phyloP scores from a whole-genome alignment of 163 green algal species.

The Coccomyxa subellipsoidea region DNA sequence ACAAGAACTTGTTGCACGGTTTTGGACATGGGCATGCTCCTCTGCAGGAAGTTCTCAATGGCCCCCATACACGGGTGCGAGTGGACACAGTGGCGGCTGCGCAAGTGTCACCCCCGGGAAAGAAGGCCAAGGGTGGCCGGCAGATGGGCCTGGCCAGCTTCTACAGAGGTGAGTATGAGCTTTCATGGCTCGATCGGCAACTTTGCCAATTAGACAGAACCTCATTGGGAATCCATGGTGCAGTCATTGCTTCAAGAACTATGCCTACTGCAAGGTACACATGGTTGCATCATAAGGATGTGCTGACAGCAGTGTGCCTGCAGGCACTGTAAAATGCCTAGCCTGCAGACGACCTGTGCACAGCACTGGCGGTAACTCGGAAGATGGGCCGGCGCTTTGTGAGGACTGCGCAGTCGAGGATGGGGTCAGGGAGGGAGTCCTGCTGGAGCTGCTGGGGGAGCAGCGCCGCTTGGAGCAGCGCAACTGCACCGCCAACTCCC shows the following conservation, averaged over 20 bases:
- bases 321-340: constrained; percentile 50
- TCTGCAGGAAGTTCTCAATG: constrained; percentile 42
- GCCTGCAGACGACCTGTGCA: constrained; percentile 40
- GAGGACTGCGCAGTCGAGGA: constrained; percentile 18
- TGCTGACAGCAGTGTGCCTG: background rate
- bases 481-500: background rate
- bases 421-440: background rate
- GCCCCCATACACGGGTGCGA: constrained; percentile 59
- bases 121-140: constrained; percentile 1
- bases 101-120: background rate
- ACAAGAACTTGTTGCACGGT: background rate
- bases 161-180: constrained; percentile 21
- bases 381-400: constrained; percentile 24
- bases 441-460: background rate
- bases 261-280: no score
- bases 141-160: constrained; percentile 39
- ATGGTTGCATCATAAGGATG: no score
- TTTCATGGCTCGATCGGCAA: no score
- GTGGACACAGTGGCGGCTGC: constrained; percentile 27
- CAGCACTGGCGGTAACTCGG: background rate
- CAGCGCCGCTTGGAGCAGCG: background rate
- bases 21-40: background rate
- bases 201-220: no score
- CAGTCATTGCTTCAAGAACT: no score
- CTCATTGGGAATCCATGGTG: no score